Evolutionary conservation across 495 filamentous ascomycete species (phyloP).

Genomic region (Talaromyces liani): DNA sequence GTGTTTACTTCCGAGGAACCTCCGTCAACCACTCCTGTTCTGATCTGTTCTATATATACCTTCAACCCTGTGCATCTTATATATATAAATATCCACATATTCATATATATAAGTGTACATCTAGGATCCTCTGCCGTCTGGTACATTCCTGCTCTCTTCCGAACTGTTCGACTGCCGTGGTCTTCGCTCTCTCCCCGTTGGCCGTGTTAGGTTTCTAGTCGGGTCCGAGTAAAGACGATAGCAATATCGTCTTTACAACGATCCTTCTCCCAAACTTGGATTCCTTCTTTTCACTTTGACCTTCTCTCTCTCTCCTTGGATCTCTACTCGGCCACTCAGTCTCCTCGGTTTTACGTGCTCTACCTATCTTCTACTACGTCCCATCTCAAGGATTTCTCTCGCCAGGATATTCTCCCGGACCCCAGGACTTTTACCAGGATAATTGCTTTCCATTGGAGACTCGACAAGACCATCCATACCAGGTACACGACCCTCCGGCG

Average conservation of each 20-base stretch:
- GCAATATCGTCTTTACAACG: slow-evolving; percentile 10
- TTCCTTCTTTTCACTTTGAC: slow-evolving; percentile 2
- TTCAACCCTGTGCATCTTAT: not conserved
- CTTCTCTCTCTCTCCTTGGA: slow-evolving; percentile 6
- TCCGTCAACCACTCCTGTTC: not conserved
- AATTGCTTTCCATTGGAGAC: not conserved
- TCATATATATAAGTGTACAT: not conserved
- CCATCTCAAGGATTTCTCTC: not conserved
- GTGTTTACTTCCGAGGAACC: not conserved
- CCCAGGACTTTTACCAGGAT: not conserved
- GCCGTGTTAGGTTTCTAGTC: not conserved
- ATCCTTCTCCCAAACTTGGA: slow-evolving; percentile 1
- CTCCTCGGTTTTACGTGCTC: not conserved
- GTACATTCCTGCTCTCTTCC: not conserved
- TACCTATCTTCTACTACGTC: not conserved
- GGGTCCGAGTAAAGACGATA: slow-evolving; percentile 9
- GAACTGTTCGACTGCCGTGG: not conserved
- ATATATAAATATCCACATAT: slow-evolving; percentile 1
- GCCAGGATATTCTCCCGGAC: not conserved
- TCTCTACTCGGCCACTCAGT: not conserved
- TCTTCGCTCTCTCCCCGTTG: not conserved
- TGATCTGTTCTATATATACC: not conserved
- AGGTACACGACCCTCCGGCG: slow-evolving; percentile 9
- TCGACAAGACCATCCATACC: not conserved
- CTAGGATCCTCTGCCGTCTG: not conserved